Conservation (phyloP, 192 early-diverging fungal species). For the Radiomyces spectabilis region DNA sequence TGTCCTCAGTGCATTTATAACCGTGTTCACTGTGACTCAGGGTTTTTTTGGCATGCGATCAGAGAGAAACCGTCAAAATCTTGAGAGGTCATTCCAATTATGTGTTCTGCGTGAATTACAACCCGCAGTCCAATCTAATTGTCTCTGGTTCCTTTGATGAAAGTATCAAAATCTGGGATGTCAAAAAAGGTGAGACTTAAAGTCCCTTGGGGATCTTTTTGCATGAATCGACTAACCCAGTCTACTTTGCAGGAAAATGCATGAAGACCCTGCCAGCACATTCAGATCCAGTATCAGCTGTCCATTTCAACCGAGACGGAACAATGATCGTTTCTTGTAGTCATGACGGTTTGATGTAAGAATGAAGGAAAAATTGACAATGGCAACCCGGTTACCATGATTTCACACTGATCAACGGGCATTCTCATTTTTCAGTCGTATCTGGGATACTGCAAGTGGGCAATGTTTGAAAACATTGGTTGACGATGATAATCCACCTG, state of each 20-base stretch:
- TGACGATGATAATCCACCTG: constrained; percentile 91
- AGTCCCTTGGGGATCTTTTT: too few species aligned
- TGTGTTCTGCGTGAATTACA: constrained; percentile 97
- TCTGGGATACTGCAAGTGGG: constrained; percentile 98
- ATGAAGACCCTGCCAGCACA: constrained; percentile 90
- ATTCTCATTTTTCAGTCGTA: constrained; percentile 74
- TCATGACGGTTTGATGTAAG: constrained; percentile 93
- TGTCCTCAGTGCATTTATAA: not conserved
- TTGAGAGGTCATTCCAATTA: constrained; percentile 92
- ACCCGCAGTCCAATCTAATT: constrained; percentile 87
- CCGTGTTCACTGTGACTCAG: constrained; percentile 2
- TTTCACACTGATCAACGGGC: too few species aligned
- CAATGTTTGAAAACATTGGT: constrained; percentile 96
- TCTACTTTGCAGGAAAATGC: constrained; percentile 72
- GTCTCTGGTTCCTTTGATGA: constrained; percentile 98
- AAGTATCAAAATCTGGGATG: constrained; percentile 96
- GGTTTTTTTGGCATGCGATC: not conserved
- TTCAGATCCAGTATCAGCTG: constrained; percentile 90
- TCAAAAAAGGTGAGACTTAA: constrained; percentile 65
- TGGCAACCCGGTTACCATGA: too few species aligned
- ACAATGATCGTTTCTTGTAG: constrained; percentile 92
- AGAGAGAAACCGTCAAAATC: constrained; percentile 64
- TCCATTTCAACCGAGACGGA: constrained; percentile 96
- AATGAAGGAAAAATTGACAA: too few species aligned
- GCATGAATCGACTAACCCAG: too few species aligned